These are phyloP conservation scores for Chlorella variabilis DNA, from an alignment of 163 green algal genomes.

Conservation along the genomic window DNA sequence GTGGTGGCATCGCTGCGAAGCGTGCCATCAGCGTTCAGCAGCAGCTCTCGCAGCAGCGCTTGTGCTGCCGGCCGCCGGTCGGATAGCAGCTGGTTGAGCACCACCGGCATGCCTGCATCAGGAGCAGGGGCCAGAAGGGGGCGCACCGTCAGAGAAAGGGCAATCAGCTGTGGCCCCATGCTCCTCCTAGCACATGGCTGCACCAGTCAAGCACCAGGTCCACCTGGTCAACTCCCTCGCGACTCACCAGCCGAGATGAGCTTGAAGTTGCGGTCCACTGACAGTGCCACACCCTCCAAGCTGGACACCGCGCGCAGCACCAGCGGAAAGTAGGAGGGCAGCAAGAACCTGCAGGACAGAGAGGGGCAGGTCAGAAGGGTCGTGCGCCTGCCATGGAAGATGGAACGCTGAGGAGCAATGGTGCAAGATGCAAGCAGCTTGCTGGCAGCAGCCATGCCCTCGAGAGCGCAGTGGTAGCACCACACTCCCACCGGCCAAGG, in stretches of 20 bases:
- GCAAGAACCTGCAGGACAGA: conserved; percentile 73
- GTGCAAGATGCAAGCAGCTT: no score
- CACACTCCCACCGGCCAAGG: no score
- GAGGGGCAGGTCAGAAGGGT: no score
- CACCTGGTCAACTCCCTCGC: not conserved
- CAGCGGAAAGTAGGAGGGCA: conserved; percentile 95
- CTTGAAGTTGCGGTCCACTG: conserved; percentile 87
- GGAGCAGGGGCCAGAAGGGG: not conserved
- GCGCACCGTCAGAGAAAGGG: no score
- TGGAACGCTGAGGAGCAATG: no score
- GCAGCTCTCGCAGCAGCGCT: conserved; percentile 42
- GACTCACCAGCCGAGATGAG: conserved; percentile 76
- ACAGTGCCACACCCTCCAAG: conserved; percentile 80
- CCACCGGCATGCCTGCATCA: conserved; percentile 47
- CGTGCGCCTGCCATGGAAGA: no score
- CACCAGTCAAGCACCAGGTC: no score
- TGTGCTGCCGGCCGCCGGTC: conserved; percentile 42
- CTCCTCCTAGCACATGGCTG: no score
- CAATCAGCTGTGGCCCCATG: no score
- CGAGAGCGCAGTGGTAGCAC: no score
- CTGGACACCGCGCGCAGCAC: conserved; percentile 93
- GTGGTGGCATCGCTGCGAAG: conserved; percentile 47
- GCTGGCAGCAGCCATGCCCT: no score
- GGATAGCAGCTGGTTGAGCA: conserved; percentile 50
- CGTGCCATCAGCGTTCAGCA: conserved; percentile 32